Percentiles rank a stretch among this genome's conserved stretches.
Conservation (phyloP, 768 basidiomycete genomes). For the Pulveroboletus sp. region DNA sequence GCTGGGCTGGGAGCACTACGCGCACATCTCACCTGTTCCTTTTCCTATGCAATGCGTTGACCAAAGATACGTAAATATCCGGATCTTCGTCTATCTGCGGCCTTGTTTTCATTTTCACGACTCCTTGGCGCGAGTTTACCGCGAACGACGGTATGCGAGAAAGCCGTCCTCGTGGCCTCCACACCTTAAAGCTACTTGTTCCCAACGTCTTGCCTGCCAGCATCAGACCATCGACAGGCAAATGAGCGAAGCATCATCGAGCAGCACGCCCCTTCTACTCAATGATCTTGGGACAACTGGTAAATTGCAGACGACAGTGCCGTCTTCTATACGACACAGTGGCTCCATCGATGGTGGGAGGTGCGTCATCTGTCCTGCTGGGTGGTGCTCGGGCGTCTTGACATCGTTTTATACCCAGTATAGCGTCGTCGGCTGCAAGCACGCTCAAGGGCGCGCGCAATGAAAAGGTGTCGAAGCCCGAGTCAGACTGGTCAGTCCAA, state of each 20-base stretch:
- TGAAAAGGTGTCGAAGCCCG: neutral
- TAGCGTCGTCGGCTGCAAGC: slow-evolving; percentile 1
- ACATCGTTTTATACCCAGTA: no score
- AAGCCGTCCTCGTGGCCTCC: slow-evolving; percentile 8
- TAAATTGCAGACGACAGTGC: slow-evolving; percentile 13
- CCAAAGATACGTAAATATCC: no score
- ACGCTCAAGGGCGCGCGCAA: slow-evolving; percentile 17
- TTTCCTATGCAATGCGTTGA: no score
- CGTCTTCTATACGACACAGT: slow-evolving; percentile 12
- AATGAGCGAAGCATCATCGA: slow-evolving; percentile 3
- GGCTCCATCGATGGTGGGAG: neutral
- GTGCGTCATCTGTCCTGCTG: slow-evolving; percentile 1
- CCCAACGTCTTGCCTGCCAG: no score
- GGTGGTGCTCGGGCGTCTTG: no score
- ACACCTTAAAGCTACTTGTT: neutral
- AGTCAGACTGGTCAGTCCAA: slow-evolving; percentile 11
- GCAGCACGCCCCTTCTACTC: neutral
- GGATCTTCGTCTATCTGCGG: no score
- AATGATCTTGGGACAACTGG: neutral
- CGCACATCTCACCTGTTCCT: no score
- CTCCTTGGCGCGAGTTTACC: no score
- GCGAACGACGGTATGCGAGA: no score
- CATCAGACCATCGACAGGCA: no score
- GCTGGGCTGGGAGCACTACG: no score
- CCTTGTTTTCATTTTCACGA: no score